phyloP scores from a whole-genome alignment of 2,329 filamentous ascomycete species.

The Aspergillus transmontanensis region DNA sequence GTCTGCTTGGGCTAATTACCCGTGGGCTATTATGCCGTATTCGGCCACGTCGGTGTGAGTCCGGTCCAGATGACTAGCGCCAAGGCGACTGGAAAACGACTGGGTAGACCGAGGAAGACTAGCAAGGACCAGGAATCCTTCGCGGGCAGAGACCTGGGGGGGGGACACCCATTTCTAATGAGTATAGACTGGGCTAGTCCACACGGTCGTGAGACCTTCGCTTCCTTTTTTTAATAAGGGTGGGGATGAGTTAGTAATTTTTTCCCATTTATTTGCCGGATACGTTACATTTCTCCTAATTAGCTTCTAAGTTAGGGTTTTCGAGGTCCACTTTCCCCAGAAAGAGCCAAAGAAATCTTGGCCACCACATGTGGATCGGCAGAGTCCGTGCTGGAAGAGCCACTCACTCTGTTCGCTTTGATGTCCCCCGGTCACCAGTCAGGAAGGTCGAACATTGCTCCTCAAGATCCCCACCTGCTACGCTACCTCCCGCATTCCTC shows the following conservation, averaged over 20 bases:
- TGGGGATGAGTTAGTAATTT: not conserved
- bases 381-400: not conserved
- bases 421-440: not conserved
- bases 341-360: slow-evolving; percentile 2
- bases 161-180: not conserved
- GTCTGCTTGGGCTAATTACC: too few relatives aligned
- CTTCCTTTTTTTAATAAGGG: not conserved
- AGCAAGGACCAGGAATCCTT: not conserved
- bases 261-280: not conserved
- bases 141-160: not conserved
- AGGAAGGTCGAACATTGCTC: not conserved
- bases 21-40: not conserved
- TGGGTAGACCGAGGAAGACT: not conserved
- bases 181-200: not conserved
- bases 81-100: not conserved
- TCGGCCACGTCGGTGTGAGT: not conserved
- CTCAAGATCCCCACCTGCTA: not conserved
- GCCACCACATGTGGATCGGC: slow-evolving; percentile 4
- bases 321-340: not conserved
- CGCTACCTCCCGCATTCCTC: slow-evolving; percentile 1
- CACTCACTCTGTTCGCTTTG: not conserved
- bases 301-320: not conserved
- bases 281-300: not conserved
- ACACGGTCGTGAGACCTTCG: not conserved
- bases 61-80: not conserved